A percentile compares a stretch with the other conserved stretches of the same genome.
Evolutionary conservation across 2,329 filamentous ascomycete species (phyloP).

Genomic region (Aspergillus piperis): DNA sequence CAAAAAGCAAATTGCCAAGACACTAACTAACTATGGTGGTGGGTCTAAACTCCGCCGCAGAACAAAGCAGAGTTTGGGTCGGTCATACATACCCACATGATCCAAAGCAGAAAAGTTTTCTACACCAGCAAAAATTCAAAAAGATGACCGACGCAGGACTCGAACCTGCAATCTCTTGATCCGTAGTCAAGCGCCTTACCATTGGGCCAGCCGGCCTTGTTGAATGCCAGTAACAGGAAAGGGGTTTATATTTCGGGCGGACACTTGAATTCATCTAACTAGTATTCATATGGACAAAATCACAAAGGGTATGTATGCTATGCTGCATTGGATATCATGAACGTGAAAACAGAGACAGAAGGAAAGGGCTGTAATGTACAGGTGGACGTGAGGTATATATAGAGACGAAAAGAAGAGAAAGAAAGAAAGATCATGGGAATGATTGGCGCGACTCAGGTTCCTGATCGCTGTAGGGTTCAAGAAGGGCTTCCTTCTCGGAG

Average conservation of each 20-base stretch:
- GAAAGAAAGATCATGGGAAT: background rate
- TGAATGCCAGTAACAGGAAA: rapidly evolving
- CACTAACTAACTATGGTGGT: no score
- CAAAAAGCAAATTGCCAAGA: no score
- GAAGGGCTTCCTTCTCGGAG: conserved; percentile 22
- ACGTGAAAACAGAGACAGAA: background rate
- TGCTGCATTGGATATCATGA: conserved; percentile 14
- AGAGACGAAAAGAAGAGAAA: conserved; percentile 1
- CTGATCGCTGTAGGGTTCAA: conserved; percentile 6
- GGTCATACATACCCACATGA: background rate
- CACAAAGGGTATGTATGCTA: conserved; percentile 2
- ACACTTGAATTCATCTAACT: background rate
- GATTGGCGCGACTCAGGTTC: background rate
- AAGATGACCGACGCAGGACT: conserved; percentile 42
- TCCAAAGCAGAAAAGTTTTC: background rate
- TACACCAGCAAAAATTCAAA: conserved; percentile 15
- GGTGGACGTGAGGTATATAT: background rate
- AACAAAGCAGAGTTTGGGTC: no score
- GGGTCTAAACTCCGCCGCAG: no score
- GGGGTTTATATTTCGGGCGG: background rate
- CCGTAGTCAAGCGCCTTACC: conserved; percentile 56
- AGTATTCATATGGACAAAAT: background rate
- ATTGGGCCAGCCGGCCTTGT: conserved; percentile 20
- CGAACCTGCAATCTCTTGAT: conserved; percentile 56
- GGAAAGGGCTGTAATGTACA: background rate